Conservation (phyloP, 2,329 filamentous ascomycete species). For the Penicillium sp. region DNA sequence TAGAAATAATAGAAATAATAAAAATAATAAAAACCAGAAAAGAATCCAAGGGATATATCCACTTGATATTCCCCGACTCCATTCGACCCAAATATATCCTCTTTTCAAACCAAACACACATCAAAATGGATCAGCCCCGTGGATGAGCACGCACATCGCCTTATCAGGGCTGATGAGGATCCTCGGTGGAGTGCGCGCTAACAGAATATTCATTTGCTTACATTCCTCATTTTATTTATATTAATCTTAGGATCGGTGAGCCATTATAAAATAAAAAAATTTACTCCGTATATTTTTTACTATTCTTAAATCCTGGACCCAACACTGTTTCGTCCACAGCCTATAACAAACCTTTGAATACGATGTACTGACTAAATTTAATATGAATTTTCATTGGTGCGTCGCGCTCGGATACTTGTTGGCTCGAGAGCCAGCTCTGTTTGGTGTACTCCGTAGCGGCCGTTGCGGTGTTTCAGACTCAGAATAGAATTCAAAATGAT, state of each 20-base stretch:
- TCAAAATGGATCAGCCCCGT: constrained; percentile 7
- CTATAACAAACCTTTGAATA: not conserved
- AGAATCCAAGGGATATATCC: constrained; percentile 2
- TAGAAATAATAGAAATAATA: not conserved
- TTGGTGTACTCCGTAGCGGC: not conserved
- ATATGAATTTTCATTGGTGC: constrained; percentile 4
- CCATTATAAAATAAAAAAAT: too few species aligned
- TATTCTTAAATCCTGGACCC: not conserved
- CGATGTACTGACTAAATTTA: not conserved
- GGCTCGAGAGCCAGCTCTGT: not conserved
- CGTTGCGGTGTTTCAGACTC: constrained; percentile 9
- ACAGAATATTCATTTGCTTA: not conserved
- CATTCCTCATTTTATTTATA: not conserved
- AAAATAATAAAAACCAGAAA: too few species aligned
- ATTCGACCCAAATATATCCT: constrained; percentile 4
- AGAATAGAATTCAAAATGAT: not conserved
- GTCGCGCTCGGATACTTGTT: constrained; percentile 1
- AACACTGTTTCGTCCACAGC: not conserved
- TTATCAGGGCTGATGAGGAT: constrained; percentile 16
- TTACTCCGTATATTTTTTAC: not conserved
- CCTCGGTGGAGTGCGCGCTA: constrained; percentile 9
- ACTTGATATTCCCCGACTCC: constrained; percentile 21
- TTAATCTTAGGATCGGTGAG: too few species aligned
- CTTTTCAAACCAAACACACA: constrained; percentile 5
- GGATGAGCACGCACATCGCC: constrained; percentile 9